Percentiles rank a stretch among this genome's conserved stretches.
phyloP scores from a whole-genome alignment of 306 rosid species.

The Cicer cuneatum region DNA sequence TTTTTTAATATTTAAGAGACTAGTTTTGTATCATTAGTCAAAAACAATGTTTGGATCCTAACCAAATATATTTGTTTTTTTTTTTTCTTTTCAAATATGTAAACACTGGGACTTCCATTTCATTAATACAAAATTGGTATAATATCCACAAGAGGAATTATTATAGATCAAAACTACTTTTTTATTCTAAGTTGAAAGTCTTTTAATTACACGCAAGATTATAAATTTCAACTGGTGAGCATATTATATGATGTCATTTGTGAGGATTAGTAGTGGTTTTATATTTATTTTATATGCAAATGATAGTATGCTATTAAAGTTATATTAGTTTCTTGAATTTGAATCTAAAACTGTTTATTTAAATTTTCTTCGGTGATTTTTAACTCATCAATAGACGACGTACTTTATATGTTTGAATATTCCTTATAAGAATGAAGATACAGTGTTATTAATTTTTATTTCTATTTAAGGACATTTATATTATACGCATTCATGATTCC shows the following conservation, averaged over 20 bases:
- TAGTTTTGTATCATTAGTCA: neutral
- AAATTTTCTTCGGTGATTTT: too few species aligned
- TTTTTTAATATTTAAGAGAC: neutral
- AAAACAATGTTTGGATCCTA: too few species aligned
- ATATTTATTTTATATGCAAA: too few species aligned
- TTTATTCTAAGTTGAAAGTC: neutral
- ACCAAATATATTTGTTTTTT: too few species aligned
- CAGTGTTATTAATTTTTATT: neutral
- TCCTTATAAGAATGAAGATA: neutral
- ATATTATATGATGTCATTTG: neutral
- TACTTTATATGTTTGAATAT: neutral
- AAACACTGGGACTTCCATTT: neutral
- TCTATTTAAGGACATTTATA: neutral
- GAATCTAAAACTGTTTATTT: too few species aligned
- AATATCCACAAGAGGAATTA: neutral
- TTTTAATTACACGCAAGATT: neutral
- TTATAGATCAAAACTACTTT: neutral
- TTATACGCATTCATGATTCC: too few species aligned
- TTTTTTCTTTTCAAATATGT: neutral
- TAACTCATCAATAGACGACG: too few species aligned
- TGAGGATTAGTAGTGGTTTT: neutral
- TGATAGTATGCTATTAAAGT: too few species aligned
- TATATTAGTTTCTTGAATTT: too few species aligned
- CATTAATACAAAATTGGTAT: neutral
- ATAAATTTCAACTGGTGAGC: neutral